phyloP scores from a whole-genome alignment of 2,329 filamentous ascomycete species.

The Colletotrichum musicola region DNA sequence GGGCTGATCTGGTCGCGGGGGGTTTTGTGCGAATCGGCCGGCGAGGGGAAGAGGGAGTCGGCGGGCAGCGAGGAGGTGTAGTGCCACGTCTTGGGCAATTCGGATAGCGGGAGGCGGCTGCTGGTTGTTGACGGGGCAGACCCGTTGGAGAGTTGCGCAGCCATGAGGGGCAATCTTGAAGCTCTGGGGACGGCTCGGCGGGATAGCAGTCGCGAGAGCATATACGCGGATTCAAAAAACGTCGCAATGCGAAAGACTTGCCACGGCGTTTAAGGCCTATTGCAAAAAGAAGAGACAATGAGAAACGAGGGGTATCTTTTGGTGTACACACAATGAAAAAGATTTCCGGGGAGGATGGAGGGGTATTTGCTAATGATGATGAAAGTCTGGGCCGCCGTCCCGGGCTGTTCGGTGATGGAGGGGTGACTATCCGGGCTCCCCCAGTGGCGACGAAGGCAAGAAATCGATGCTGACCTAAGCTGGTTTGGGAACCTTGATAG shows the following conservation, averaged over 20 bases:
- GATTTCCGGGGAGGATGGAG: not conserved
- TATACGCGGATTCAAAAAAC: slow-evolving; percentile 26
- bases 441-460: slow-evolving; percentile 16
- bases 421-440: slow-evolving; percentile 1
- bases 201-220: slow-evolving; percentile 51
- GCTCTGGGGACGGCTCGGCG: slow-evolving; percentile 48
- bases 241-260: slow-evolving; percentile 2
- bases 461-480: slow-evolving; percentile 37
- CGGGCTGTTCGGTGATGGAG: slow-evolving; percentile 12
- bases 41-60: slow-evolving; percentile 84
- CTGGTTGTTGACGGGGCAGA: slow-evolving; percentile 20
- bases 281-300: no score
- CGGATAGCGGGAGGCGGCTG: slow-evolving; percentile 57
- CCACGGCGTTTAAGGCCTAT: no score
- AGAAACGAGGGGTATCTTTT: slow-evolving; percentile 23
- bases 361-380: slow-evolving; percentile 35
- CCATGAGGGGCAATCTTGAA: slow-evolving; percentile 45
- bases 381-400: slow-evolving; percentile 14
- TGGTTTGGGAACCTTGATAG: slow-evolving; percentile 30
- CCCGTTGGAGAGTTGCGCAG: slow-evolving; percentile 50
- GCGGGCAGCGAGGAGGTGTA: slow-evolving; percentile 78
- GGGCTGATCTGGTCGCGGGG: slow-evolving; percentile 82
- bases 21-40: slow-evolving; percentile 83
- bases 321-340: not conserved
- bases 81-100: slow-evolving; percentile 74